Evolutionary conservation across 768 basidiomycete genomes (phyloP).

Genomic region (Tephrocybe sp.): DNA sequence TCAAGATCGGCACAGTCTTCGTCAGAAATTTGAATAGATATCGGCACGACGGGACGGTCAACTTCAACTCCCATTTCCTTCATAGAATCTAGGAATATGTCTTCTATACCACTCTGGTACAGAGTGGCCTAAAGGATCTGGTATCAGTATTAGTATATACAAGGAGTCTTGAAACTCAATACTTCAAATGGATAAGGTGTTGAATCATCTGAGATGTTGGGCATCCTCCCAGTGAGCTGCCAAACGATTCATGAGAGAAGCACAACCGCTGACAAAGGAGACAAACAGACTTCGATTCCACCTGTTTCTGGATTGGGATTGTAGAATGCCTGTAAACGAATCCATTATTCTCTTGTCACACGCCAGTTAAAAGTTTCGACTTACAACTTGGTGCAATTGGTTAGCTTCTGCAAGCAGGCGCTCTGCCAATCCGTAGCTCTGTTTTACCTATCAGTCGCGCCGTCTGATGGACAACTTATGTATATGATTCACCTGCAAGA

Average conservation of each 20-base stretch:
- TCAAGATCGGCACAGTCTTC: slow-evolving; percentile 39
- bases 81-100: slow-evolving; percentile 58
- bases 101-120: slow-evolving; percentile 64
- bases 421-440: slow-evolving; percentile 80
- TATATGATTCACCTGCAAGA: slow-evolving; percentile 40
- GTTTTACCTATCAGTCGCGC: neutral
- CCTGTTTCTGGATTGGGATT: slow-evolving; percentile 55
- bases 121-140: slow-evolving; percentile 41
- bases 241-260: slow-evolving; percentile 1
- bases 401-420: slow-evolving; percentile 60
- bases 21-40: slow-evolving; percentile 42
- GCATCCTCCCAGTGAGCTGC: slow-evolving; percentile 60
- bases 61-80: slow-evolving; percentile 42
- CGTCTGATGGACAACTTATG: neutral
- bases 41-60: slow-evolving; percentile 46
- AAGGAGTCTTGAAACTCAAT: neutral
- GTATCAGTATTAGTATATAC: neutral
- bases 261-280: neutral
- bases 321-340: slow-evolving; percentile 61
- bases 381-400: slow-evolving; percentile 67
- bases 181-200: slow-evolving; percentile 77
- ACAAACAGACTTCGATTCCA: slow-evolving; percentile 52
- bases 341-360: neutral
- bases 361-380: slow-evolving; percentile 16
- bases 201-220: slow-evolving; percentile 58